These are phyloP conservation scores for Ogataea trehaloabstinens DNA, from an alignment of 805 yeast genomes.

Conservation along the genomic window DNA sequence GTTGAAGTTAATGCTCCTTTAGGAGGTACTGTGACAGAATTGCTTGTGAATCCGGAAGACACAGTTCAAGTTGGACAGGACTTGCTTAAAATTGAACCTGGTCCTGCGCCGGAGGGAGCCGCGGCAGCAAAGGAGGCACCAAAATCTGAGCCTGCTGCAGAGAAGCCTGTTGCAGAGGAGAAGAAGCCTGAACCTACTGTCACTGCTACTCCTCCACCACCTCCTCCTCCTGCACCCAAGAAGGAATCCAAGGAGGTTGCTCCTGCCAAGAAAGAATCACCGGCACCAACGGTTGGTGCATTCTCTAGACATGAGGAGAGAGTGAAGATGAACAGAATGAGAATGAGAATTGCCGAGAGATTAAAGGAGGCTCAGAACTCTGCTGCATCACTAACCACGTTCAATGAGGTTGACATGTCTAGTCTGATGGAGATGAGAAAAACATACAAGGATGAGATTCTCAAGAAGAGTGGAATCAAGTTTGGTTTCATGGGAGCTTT, in stretches of 20 bases:
- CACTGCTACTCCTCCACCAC: slow-evolving; percentile 14
- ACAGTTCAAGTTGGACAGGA: slow-evolving; percentile 97
- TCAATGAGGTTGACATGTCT: slow-evolving; percentile 97
- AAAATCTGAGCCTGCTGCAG: slow-evolving; percentile 28
- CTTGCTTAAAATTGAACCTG: slow-evolving; percentile 80
- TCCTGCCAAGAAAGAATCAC: slow-evolving; percentile 15
- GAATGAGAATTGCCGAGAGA: slow-evolving; percentile 97
- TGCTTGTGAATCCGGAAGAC: slow-evolving; percentile 80
- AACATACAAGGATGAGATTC: slow-evolving; percentile 92
- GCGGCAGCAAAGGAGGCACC: slow-evolving; percentile 37
- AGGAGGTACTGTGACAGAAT: slow-evolving; percentile 83
- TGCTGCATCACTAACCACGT: slow-evolving; percentile 96
- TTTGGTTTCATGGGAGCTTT: slow-evolving; percentile 99
- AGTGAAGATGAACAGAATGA: slow-evolving; percentile 99
- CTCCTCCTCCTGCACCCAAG: slow-evolving; percentile 25
- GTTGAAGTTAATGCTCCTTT: slow-evolving; percentile 95
- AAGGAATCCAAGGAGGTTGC: slow-evolving; percentile 17
- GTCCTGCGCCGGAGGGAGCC: slow-evolving; percentile 62
- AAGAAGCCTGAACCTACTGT: slow-evolving; percentile 4
- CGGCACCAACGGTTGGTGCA: slow-evolving; percentile 38
- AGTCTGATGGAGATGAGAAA: slow-evolving; percentile 91
- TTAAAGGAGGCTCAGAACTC: slow-evolving; percentile 99
- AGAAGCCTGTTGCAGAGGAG: slow-evolving; percentile 30
- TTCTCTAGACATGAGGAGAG: slow-evolving; percentile 85
- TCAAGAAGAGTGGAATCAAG: slow-evolving; percentile 90